Percentiles rank a stretch among this genome's conserved stretches.
phyloP scores from a whole-genome alignment of 352 stramenopile species.

The Pythium phragmiticola region DNA sequence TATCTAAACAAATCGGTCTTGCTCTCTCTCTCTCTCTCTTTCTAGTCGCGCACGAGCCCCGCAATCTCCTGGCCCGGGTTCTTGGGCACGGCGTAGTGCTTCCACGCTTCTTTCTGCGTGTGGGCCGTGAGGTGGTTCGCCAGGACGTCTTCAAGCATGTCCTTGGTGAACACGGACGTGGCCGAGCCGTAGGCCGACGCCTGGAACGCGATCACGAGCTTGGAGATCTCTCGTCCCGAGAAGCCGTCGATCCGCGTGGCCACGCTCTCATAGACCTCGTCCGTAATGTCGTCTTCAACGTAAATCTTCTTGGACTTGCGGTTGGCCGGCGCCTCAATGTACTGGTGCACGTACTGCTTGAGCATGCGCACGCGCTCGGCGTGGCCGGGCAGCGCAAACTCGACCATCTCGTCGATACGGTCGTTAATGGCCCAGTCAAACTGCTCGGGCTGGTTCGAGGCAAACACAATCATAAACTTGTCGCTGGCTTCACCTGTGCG shows the following conservation, averaged over 20 bases:
- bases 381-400: slow-evolving; percentile 93
- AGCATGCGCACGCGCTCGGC: slow-evolving; percentile 97
- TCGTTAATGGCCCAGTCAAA: slow-evolving; percentile 99
- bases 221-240: slow-evolving; percentile 98
- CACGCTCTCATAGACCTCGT: slow-evolving; percentile 91
- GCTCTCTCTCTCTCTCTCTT: slow-evolving; percentile 12
- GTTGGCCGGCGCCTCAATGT: slow-evolving; percentile 91
- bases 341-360: slow-evolving; percentile 98
- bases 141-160: slow-evolving; percentile 93
- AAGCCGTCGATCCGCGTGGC: slow-evolving; percentile 96
- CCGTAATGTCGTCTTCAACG: slow-evolving; percentile 89
- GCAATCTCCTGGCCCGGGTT: slow-evolving; percentile 34
- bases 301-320: slow-evolving; percentile 88
- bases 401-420: slow-evolving; percentile 99
- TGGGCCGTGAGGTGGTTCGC: slow-evolving; percentile 93
- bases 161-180: slow-evolving; percentile 91
- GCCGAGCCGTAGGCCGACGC: slow-evolving; percentile 96
- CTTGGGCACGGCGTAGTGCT: slow-evolving; percentile 72
- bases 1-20: slow-evolving; percentile 46
- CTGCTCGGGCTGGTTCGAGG: slow-evolving; percentile 98
- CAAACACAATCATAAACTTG: slow-evolving; percentile 99
- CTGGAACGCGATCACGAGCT: slow-evolving; percentile 99
- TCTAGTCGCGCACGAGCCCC: slow-evolving; percentile 49
- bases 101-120: slow-evolving; percentile 93
- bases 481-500: slow-evolving; percentile 96